A percentile compares a stretch with the other conserved stretches of the same genome.
Conservation (phyloP, 1,284 basidiomycete genomes). For the Cutaneotrichosporon daszewskae region DNA sequence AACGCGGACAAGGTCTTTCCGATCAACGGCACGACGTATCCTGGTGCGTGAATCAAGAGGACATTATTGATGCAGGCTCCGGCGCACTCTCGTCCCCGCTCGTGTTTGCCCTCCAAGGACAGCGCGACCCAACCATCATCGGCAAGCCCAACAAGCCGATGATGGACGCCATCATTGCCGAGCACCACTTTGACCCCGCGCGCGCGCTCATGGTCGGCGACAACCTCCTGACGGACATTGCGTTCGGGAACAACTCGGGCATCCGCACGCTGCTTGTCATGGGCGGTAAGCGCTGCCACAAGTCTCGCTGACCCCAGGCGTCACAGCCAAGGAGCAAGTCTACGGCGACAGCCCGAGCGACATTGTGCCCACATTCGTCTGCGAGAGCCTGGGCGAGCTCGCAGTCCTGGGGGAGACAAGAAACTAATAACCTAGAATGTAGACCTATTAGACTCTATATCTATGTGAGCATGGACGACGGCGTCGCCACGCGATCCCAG, state of each 20-base stretch:
- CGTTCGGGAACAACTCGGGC: slow-evolving; percentile 81
- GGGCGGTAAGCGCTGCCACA: too few relatives aligned
- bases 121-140: slow-evolving; percentile 67
- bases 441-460: too few relatives aligned
- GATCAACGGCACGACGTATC: slow-evolving; percentile 63
- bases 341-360: slow-evolving; percentile 62
- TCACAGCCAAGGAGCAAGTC: slow-evolving; percentile 65
- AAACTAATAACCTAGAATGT: slow-evolving; percentile 8
- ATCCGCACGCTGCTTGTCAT: slow-evolving; percentile 84
- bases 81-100: slow-evolving; percentile 81
- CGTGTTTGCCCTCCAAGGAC: slow-evolving; percentile 59
- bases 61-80: slow-evolving; percentile 46
- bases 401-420: slow-evolving; percentile 37
- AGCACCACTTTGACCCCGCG: slow-evolving; percentile 79
- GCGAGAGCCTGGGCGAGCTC: slow-evolving; percentile 72
- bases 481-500: slow-evolving; percentile 3
- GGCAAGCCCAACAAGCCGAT: slow-evolving; percentile 90
- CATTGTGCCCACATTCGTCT: slow-evolving; percentile 76
- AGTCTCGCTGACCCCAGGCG: too few relatives aligned
- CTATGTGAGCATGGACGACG: too few relatives aligned
- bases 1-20: slow-evolving; percentile 92
- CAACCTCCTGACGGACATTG: slow-evolving; percentile 78
- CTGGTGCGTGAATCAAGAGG: too few relatives aligned
- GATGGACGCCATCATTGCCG: slow-evolving; percentile 93
- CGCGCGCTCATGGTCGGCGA: slow-evolving; percentile 94